Percentiles rank a stretch among this genome's conserved stretches.
These are phyloP conservation scores for Ceratocystis ficicola DNA, from an alignment of 2,329 filamentous ascomycete species.

Conservation along the genomic window DNA sequence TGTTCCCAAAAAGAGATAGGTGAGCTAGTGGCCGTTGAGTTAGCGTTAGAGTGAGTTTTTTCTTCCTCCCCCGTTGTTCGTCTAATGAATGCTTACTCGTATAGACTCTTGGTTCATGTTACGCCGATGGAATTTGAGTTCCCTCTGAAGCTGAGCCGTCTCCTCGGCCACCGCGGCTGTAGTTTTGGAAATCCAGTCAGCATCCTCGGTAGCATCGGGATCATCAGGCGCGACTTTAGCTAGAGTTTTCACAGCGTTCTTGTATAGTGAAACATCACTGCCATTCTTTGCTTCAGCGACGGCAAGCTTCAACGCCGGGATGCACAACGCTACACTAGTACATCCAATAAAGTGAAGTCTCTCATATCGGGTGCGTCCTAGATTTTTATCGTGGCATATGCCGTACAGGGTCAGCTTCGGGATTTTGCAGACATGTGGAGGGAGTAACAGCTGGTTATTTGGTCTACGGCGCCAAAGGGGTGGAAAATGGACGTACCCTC, in stretches of 20 bases:
- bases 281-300: conserved; percentile 63
- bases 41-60: not conserved
- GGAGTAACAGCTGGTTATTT: not conserved
- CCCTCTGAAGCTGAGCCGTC: conserved; percentile 63
- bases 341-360: conserved; percentile 72
- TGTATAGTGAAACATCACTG: conserved; percentile 60
- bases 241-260: conserved; percentile 54
- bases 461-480: not conserved
- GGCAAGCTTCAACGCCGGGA: conserved; percentile 71
- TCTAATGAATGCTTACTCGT: too few relatives aligned
- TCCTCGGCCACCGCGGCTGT: conserved; percentile 56
- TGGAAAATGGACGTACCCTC: conserved; percentile 45
- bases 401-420: not conserved
- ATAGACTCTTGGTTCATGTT: conserved; percentile 68
- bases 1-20: conserved; percentile 73
- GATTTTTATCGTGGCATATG: not conserved
- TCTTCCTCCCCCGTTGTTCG: too few relatives aligned
- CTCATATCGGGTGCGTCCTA: conserved; percentile 69
- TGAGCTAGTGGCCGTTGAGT: not conserved
- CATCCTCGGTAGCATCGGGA: conserved; percentile 53
- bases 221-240: conserved; percentile 52
- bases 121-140: conserved; percentile 88
- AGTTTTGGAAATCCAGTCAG: conserved; percentile 60
- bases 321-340: conserved; percentile 59
- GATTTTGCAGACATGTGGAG: not conserved